Evolutionary conservation across 192 early-diverging fungal species (phyloP).

Genomic region (Linderina pennispora): DNA sequence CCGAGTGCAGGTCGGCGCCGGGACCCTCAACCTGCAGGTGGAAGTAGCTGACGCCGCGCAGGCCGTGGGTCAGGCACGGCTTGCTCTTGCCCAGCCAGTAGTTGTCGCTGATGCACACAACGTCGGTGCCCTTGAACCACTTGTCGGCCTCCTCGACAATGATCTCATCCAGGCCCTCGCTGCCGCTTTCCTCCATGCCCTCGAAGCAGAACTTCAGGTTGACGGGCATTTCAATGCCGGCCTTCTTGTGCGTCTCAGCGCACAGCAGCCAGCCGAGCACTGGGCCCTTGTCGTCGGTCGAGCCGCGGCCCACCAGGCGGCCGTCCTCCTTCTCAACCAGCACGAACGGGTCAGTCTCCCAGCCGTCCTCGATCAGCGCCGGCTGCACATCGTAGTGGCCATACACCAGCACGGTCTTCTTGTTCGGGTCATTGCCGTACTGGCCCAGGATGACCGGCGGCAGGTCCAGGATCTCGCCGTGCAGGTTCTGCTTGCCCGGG

Average conservation of each 20-base stretch:
- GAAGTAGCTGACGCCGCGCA: slow-evolving; percentile 72
- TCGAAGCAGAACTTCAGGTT: slow-evolving; percentile 98
- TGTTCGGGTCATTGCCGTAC: slow-evolving; percentile 83
- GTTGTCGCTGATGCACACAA: slow-evolving; percentile 96
- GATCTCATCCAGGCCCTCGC: slow-evolving; percentile 89
- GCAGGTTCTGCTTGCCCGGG: slow-evolving; percentile 78
- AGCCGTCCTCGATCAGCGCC: slow-evolving; percentile 75
- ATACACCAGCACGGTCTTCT: slow-evolving; percentile 96
- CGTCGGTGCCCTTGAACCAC: slow-evolving; percentile 89
- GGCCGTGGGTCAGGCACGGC: slow-evolving; percentile 97
- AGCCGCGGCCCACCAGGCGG: slow-evolving; percentile 83
- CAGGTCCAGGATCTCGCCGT: slow-evolving; percentile 72
- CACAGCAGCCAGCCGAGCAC: slow-evolving; percentile 97
- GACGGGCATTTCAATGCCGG: slow-evolving; percentile 86
- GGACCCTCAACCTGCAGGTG: slow-evolving; percentile 69
- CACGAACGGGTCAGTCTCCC: slow-evolving; percentile 88
- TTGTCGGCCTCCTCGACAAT: slow-evolving; percentile 81
- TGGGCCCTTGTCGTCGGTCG: slow-evolving; percentile 97
- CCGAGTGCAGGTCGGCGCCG: slow-evolving; percentile 90
- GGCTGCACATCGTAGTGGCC: slow-evolving; percentile 99
- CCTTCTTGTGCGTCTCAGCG: slow-evolving; percentile 87
- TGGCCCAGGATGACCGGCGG: slow-evolving; percentile 89
- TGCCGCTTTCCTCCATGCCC: slow-evolving; percentile 87
- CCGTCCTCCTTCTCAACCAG: slow-evolving; percentile 81
- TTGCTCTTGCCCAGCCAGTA: slow-evolving; percentile 96